Percentiles rank a stretch among this genome's conserved stretches.
Conservation (phyloP, 1,139 yeast genomes). For the Saccharomyces hybrid region DNA sequence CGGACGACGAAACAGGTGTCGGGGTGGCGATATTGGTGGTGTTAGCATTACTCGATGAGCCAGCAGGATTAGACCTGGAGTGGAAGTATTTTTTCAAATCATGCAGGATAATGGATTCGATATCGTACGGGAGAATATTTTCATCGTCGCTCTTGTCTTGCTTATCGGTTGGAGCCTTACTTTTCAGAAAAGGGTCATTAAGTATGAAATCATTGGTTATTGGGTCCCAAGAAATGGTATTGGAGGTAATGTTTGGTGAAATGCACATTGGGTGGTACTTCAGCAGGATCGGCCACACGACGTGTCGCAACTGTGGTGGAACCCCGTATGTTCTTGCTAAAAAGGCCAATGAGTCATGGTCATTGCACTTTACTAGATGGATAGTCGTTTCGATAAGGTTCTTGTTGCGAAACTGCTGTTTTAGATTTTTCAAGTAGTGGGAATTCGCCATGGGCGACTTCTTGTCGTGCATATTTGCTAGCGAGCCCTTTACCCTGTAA, state of each 20-base stretch:
- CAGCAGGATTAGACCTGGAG: constrained; percentile 10
- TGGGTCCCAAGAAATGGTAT: constrained; percentile 24
- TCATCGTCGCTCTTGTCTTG: constrained; percentile 5
- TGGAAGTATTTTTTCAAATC: constrained; percentile 31
- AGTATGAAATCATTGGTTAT: constrained; percentile 5
- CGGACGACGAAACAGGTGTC: constrained; percentile 4
- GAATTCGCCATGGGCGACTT: constrained; percentile 13
- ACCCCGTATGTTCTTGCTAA: constrained; percentile 79
- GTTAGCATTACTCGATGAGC: constrained; percentile 10
- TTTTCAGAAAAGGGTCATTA: background rate
- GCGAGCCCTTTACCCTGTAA: background rate
- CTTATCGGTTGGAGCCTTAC: background rate
- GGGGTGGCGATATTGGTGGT: constrained; percentile 3
- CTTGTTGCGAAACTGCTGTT: constrained; percentile 25
- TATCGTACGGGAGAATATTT: constrained; percentile 13
- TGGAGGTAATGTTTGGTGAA: constrained; percentile 64
- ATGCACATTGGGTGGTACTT: constrained; percentile 80
- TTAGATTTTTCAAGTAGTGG: constrained; percentile 23
- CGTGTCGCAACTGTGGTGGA: constrained; percentile 72
- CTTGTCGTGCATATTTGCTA: constrained; percentile 12
- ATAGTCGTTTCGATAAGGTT: constrained; percentile 23
- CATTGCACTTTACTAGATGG: constrained; percentile 29
- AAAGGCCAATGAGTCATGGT: constrained; percentile 49
- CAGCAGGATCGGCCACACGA: constrained; percentile 78
- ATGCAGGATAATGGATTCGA: constrained; percentile 20